Percentiles rank a stretch among this genome's conserved stretches.
Conservation (phyloP, 1,284 basidiomycete genomes). For the Irpex sp. region DNA sequence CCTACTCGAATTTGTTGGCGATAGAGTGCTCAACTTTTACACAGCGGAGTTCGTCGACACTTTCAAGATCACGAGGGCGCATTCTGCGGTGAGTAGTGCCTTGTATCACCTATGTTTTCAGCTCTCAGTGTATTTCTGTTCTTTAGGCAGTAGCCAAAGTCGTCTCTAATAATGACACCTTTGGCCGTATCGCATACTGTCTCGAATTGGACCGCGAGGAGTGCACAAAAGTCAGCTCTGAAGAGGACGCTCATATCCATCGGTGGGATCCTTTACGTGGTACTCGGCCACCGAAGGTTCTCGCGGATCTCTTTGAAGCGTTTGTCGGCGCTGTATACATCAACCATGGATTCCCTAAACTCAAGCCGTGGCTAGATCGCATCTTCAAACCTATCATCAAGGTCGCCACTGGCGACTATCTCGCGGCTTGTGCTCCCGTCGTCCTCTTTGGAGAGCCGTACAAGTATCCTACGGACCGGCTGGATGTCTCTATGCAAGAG, state of each 20-base stretch:
- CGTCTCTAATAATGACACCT: constrained; percentile 30
- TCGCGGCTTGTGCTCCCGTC: constrained; percentile 4
- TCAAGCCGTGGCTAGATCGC: constrained; percentile 22
- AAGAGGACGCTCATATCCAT: constrained; percentile 13
- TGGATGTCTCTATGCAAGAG: neutral
- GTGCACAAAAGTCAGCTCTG: neutral
- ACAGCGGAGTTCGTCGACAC: constrained; percentile 25
- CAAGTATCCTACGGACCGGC: neutral
- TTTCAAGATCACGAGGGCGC: constrained; percentile 15
- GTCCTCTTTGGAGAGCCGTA: constrained; percentile 2
- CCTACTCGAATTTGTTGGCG: constrained; percentile 31
- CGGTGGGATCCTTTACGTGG: constrained; percentile 16
- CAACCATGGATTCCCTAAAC: constrained; percentile 24
- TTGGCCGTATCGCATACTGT: constrained; percentile 29
- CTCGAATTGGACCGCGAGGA: constrained; percentile 23
- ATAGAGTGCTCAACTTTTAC: constrained; percentile 28
- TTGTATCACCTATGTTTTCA: constrained; percentile 11
- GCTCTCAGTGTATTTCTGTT: neutral
- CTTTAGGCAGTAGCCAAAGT: constrained; percentile 18
- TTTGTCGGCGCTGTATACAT: constrained; percentile 29
- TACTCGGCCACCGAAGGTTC: constrained; percentile 25
- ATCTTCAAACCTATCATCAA: constrained; percentile 25
- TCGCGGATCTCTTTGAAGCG: constrained; percentile 32
- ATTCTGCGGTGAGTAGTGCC: constrained; percentile 24
- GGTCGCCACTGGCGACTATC: constrained; percentile 25